Evolutionary conservation across 139 green algal species (phyloP).

Genomic region (Chloropicon primus): DNA sequence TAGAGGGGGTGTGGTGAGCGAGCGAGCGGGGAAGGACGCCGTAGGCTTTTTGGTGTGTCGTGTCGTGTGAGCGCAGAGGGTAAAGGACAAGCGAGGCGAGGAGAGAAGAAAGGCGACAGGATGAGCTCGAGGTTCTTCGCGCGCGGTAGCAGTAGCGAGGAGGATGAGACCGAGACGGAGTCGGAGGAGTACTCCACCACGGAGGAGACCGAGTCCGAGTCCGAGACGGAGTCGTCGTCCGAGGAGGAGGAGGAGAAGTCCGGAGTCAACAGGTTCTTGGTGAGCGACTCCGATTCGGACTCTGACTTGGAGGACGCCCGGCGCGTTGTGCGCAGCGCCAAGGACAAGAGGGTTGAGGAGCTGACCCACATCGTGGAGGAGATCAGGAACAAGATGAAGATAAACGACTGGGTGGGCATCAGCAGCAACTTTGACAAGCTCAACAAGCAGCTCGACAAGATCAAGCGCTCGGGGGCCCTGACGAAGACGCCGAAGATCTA

Average conservation of each 20-base stretch:
- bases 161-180: slow-evolving; percentile 37
- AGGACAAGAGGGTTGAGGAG: neutral
- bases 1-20: no score
- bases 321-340: neutral
- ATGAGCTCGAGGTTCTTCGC: slow-evolving; percentile 40
- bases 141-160: slow-evolving; percentile 35
- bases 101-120: neutral
- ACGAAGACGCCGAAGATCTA: slow-evolving; percentile 55
- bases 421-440: slow-evolving; percentile 89
- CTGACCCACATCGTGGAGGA: neutral
- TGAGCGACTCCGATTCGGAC: neutral
- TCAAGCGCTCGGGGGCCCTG: slow-evolving; percentile 30
- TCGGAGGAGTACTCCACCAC: slow-evolving; percentile 16
- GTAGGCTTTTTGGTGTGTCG: no score
- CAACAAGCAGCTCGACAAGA: slow-evolving; percentile 95
- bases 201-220: slow-evolving; percentile 21
- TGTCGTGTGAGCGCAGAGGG: no score
- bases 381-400: slow-evolving; percentile 85
- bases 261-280: neutral
- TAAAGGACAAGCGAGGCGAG: neutral
- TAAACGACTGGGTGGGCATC: slow-evolving; percentile 91
- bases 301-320: neutral
- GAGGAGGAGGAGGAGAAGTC: neutral
- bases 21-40: no score
- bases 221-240: slow-evolving; percentile 11